These are phyloP conservation scores for Miamiensis avidus DNA, from an alignment of 169 alveolate species.

Conservation along the genomic window DNA sequence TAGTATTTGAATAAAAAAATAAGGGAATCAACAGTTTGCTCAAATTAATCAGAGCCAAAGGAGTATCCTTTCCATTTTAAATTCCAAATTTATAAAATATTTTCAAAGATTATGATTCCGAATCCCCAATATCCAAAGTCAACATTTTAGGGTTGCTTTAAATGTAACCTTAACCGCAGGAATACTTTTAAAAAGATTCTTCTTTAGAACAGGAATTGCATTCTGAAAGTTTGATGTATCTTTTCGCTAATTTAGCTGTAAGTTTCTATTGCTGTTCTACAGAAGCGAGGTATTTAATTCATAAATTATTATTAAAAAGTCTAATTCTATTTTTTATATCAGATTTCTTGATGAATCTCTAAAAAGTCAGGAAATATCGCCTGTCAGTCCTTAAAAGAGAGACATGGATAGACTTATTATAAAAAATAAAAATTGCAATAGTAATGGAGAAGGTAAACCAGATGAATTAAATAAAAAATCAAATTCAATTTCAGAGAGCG, in stretches of 20 bases:
- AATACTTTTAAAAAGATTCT: not conserved
- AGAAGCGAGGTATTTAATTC: conserved; percentile 31
- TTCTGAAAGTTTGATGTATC: not conserved
- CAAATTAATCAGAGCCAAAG: not conserved
- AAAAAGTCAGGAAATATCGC: too few relatives aligned
- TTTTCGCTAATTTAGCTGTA: conserved; percentile 10
- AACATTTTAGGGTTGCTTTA: not conserved
- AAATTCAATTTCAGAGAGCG: conserved; percentile 28
- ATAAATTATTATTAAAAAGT: not conserved
- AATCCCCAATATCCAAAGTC: not conserved
- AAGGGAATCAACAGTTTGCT: not conserved
- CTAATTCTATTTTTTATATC: too few relatives aligned
- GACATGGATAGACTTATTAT: too few relatives aligned
- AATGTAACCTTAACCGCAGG: not conserved
- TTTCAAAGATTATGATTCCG: not conserved
- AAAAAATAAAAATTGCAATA: not conserved
- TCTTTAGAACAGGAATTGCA: not conserved
- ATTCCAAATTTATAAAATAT: not conserved
- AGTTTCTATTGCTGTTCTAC: conserved; percentile 43
- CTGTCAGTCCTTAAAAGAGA: too few relatives aligned
- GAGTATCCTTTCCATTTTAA: not conserved
- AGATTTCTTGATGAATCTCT: too few relatives aligned
- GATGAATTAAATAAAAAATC: too few relatives aligned
- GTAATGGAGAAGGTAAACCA: not conserved
- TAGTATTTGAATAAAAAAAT: too few relatives aligned